These are phyloP conservation scores for Rutstroemia sp. DNA, from an alignment of 2,329 filamentous ascomycete species.

Conservation along the genomic window DNA sequence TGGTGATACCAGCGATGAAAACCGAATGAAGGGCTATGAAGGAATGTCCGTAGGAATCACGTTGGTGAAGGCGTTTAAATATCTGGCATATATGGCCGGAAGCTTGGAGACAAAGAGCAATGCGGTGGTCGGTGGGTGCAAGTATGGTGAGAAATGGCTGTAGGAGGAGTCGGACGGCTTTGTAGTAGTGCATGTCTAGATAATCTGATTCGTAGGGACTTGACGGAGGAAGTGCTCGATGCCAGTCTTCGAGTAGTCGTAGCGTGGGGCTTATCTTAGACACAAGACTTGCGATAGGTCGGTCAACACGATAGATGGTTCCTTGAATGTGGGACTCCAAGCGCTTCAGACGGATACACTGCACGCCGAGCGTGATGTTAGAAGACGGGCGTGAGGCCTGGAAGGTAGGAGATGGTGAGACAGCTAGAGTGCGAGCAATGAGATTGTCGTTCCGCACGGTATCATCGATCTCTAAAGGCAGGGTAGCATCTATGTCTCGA, in stretches of 20 bases:
- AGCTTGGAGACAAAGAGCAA: slow-evolving; percentile 35
- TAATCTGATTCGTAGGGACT: slow-evolving; percentile 36
- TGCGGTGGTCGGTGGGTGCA: slow-evolving; percentile 38
- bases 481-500: slow-evolving; percentile 41
- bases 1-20: slow-evolving; percentile 36
- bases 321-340: slow-evolving; percentile 43
- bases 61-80: slow-evolving; percentile 36
- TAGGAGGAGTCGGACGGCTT: slow-evolving; percentile 41
- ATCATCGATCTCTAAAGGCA: slow-evolving; percentile 39
- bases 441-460: slow-evolving; percentile 31
- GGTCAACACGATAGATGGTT: slow-evolving; percentile 44
- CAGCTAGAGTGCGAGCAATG: slow-evolving; percentile 23
- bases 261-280: slow-evolving; percentile 41
- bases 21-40: slow-evolving; percentile 38
- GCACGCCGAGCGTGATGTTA: slow-evolving; percentile 35
- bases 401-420: slow-evolving; percentile 27
- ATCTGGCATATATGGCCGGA: slow-evolving; percentile 37
- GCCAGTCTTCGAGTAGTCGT: slow-evolving; percentile 40
- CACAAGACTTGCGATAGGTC: slow-evolving; percentile 36
- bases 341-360: slow-evolving; percentile 38
- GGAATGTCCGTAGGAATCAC: slow-evolving; percentile 34
- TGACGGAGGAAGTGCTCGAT: slow-evolving; percentile 29
- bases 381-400: slow-evolving; percentile 27
- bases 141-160: slow-evolving; percentile 43
- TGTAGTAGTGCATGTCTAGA: slow-evolving; percentile 42